Evolutionary conservation across 805 yeast genomes (phyloP), one percentile per base, ranked within the genome.

Genomic region (Cyberlindnera misumaiensis): DNA sequence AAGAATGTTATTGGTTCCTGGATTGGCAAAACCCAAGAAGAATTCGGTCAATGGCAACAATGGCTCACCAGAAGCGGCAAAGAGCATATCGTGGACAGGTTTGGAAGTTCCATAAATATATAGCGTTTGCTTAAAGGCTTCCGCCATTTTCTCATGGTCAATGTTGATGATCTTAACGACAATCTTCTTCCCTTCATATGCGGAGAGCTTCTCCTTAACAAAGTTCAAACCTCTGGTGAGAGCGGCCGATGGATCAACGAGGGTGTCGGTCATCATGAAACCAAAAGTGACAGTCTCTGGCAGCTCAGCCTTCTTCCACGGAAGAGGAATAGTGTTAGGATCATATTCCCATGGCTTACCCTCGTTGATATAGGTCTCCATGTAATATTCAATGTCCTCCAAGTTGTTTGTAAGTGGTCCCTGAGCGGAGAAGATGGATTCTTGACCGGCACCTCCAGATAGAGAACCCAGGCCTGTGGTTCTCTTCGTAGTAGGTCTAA

Each of bases 41-140:
- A 82, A 73, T 56, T 77, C 68, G 22, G 88, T 80, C 51, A 81
- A 69, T 45, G 78, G 80, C 26, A 67, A 52, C 41, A 80, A 57
- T 32, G 89, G 89, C 60, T 85, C 90, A 31, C 89, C 88, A 11
- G 83, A 75, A 4, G 65, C 71, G 22, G 65, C 61, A 45, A 83
- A 59, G 47, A 77, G 55, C 36, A 68, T 67, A 36, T 70, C 66
- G 55, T 80, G 85, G 37, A 67, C 71, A 44, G 64, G 59, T 55
- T 80, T 83, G 4, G 53, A 47, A 11, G 49, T 48, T 34, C 93
- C 93, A 58, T 85, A 81, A 78, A 65, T 80, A 41, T 31, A 53
- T 55, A 51, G 67, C 49, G 42, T 75, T 80, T 39, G 80, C 69
- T 10, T 80, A 77, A 48, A 73, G 66, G 49, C 52, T 30, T 28